Conservation (phyloP, 495 filamentous ascomycete genomes). For the Penicillium cinerascens region DNA sequence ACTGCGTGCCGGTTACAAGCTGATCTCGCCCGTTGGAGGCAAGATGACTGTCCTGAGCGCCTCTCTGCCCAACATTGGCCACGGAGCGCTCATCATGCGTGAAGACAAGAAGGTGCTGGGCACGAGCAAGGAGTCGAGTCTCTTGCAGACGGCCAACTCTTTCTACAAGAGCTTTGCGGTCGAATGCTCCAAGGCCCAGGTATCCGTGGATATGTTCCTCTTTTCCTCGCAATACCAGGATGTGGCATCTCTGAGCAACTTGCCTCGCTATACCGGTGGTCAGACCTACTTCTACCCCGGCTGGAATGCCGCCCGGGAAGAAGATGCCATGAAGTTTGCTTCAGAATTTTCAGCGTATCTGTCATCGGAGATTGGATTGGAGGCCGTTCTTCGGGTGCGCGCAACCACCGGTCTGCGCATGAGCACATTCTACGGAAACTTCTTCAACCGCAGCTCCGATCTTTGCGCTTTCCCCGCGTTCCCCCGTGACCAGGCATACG, state of each 20-base stretch:
- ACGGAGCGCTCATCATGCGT: slow-evolving; percentile 86
- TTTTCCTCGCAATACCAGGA: slow-evolving; percentile 98
- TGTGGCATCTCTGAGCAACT: slow-evolving; percentile 89
- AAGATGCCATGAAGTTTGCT: slow-evolving; percentile 97
- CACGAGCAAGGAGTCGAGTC: slow-evolving; percentile 81
- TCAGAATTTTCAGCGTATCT: slow-evolving; percentile 94
- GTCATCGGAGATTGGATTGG: slow-evolving; percentile 90
- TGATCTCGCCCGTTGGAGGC: slow-evolving; percentile 88
- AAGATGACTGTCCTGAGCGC: slow-evolving; percentile 91
- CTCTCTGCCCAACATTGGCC: slow-evolving; percentile 84
- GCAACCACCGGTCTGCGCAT: slow-evolving; percentile 94
- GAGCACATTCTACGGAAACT: slow-evolving; percentile 98
- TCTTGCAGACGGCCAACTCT: slow-evolving; percentile 86
- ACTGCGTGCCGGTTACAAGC: slow-evolving; percentile 86
- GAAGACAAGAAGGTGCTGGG: slow-evolving; percentile 97
- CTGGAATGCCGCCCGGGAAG: slow-evolving; percentile 88
- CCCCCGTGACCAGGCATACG: slow-evolving; percentile 93
- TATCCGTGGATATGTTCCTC: slow-evolving; percentile 98
- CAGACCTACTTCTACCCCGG: slow-evolving; percentile 99
- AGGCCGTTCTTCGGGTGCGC: slow-evolving; percentile 92
- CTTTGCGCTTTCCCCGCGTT: slow-evolving; percentile 97
- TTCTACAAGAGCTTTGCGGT: slow-evolving; percentile 99
- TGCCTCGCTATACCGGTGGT: slow-evolving; percentile 93
- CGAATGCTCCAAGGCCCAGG: slow-evolving; percentile 97
- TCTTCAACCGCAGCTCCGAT: slow-evolving; percentile 96